Conservation (phyloP, 768 basidiomycete genomes). For the Boletellus emodensis region DNA sequence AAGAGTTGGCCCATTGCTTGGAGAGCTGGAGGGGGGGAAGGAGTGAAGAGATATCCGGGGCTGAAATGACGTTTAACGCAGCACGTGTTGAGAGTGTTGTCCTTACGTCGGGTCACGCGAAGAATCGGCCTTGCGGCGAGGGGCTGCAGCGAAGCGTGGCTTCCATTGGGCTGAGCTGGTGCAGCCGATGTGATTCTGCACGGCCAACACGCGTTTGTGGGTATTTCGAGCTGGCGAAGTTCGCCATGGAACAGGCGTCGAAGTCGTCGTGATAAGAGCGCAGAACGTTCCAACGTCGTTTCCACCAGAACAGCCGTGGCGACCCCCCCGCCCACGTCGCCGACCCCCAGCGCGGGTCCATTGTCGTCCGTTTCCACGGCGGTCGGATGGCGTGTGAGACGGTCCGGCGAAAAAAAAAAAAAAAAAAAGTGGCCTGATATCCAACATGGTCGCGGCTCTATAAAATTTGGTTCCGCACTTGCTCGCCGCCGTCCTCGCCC, state of each 20-base stretch:
- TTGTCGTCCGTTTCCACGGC: no score
- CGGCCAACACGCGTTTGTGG: slow-evolving; percentile 18
- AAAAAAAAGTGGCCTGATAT: slow-evolving; percentile 33
- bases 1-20: slow-evolving; percentile 29
- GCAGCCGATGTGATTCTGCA: neutral
- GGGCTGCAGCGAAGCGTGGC: slow-evolving; percentile 25
- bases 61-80: slow-evolving; percentile 23
- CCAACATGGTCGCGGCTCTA: slow-evolving; percentile 3
- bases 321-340: no score
- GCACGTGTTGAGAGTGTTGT: slow-evolving; percentile 26
- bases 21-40: slow-evolving; percentile 14
- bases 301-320: no score
- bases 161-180: slow-evolving; percentile 9
- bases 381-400: neutral
- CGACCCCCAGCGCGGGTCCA: no score
- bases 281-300: slow-evolving; percentile 12
- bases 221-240: neutral
- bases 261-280: slow-evolving; percentile 9
- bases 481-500: neutral
- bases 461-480: slow-evolving; percentile 15
- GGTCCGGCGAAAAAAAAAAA: no score
- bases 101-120: slow-evolving; percentile 27
- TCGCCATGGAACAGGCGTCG: slow-evolving; percentile 8
- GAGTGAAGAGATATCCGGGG: slow-evolving; percentile 24
- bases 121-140: slow-evolving; percentile 23